Evolutionary conservation across 768 basidiomycete genomes (phyloP), one percentile per base, ranked within the genome.

Genomic region (Cubamyces lactineus): DNA sequence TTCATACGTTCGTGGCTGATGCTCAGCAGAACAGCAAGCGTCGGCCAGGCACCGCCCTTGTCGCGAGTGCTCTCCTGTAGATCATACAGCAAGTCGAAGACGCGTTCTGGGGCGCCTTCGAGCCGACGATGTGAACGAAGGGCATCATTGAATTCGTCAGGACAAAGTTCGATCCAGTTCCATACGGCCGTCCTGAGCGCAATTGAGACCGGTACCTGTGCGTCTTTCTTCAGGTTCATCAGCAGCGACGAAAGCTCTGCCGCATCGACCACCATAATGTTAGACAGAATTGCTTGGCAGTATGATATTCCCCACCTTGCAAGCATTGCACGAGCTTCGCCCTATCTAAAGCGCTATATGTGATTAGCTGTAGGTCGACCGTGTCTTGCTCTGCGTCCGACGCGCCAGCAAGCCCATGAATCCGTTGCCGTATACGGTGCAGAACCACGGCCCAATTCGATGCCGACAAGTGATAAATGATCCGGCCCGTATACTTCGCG

Each of bases 101-200:
- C 84, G 8, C 91, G 85, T 70, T 97, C 94, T 0, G 94, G 88
- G 0, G 87, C 86, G 45, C 90, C 92, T 61, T 96, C 95, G 13
- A 91, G 78, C 48, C 78, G 74, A 40, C 87, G 84, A 47, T 87
- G 80, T 3, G 80, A 77, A 11, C 82, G 79, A 40, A 94, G 80
- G 5, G 85, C 80, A 7, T 92, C 87, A 55, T 88, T 87, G 72
- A 87, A 96, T 70, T 97, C 92, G 5, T 78, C 76, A 0, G 92
- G 88, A 69, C 88, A 91, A 23, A 84, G 78, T 30, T 89, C 86
- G 34, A 96, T 86, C 93, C 93, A 96, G 64, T 89, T 93, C 94
- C 94, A 96, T 26, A 96, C 78, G 1, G 91, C 92, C 28, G 83
- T 80, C 21, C 92, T 85, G 39, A 96, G 80, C 26, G 89, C 84